A percentile compares a stretch with the other conserved stretches of the same genome.
Evolutionary conservation across 495 filamentous ascomycete species (phyloP).

Genomic region (Umbilicaria muhlenbergii): DNA sequence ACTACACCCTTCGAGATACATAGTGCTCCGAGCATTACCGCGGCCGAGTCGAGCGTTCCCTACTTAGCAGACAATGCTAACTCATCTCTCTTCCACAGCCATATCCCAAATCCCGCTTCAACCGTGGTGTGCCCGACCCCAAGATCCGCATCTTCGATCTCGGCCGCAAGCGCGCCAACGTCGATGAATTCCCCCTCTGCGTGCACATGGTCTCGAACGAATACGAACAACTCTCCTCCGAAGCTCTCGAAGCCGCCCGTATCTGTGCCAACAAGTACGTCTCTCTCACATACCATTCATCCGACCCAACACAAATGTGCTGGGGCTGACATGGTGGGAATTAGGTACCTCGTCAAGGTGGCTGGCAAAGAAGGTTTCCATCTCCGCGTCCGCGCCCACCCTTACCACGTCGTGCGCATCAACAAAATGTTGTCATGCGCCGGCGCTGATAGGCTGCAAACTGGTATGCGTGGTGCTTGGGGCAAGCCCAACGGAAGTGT

Average conservation of each 20-base stretch:
- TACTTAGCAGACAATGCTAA: slow-evolving; percentile 14
- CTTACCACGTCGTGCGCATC: slow-evolving; percentile 99
- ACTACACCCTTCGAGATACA: slow-evolving; percentile 20
- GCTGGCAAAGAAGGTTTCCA: slow-evolving; percentile 99
- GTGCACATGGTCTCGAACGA: slow-evolving; percentile 99
- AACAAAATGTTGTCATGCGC: slow-evolving; percentile 99
- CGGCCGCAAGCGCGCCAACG: slow-evolving; percentile 92
- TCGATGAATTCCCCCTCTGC: slow-evolving; percentile 97
- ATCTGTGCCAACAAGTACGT: slow-evolving; percentile 96
- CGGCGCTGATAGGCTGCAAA: slow-evolving; percentile 98
- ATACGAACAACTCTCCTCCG: slow-evolving; percentile 95
- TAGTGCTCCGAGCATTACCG: neutral
- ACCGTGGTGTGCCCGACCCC: slow-evolving; percentile 98
- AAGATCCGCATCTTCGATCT: slow-evolving; percentile 99
- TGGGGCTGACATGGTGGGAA: slow-evolving; percentile 6
- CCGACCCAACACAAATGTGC: neutral
- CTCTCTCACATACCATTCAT: neutral
- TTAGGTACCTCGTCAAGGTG: slow-evolving; percentile 82
- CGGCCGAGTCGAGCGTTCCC: neutral
- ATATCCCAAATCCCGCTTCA: slow-evolving; percentile 99
- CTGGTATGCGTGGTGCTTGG: slow-evolving; percentile 99
- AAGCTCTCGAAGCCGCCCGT: slow-evolving; percentile 97
- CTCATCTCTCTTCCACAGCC: slow-evolving; percentile 39
- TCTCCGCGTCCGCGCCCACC: slow-evolving; percentile 93
- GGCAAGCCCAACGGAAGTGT: slow-evolving; percentile 97